Evolutionary conservation across 164 flowering plant genomes (phyloP).

Genomic region (Saururus chinensis): DNA sequence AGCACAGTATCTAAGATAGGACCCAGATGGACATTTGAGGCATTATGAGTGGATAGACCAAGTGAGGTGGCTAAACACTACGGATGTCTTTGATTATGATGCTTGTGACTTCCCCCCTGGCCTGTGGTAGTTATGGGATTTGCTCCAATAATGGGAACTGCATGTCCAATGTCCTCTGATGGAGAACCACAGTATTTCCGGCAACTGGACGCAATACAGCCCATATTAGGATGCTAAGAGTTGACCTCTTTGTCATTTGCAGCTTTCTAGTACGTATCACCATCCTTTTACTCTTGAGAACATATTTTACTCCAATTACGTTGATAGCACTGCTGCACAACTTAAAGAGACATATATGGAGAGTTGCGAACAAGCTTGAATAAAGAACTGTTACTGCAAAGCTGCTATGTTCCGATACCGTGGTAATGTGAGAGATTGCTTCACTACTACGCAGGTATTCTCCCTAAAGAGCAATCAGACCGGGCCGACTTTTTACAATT

Average conservation of each 20-base stretch:
- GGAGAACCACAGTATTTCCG: not conserved
- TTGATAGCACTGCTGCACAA: not conserved
- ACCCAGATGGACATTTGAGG: not conserved
- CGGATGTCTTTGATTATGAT: not conserved
- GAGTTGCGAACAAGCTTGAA: not conserved
- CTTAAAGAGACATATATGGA: not conserved
- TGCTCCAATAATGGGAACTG: not conserved
- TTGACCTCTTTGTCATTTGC: not conserved
- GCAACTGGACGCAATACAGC: not conserved
- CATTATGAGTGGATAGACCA: not conserved
- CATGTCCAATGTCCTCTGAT: not conserved
- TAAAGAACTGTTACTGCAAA: too few relatives aligned
- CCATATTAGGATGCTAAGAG: not conserved
- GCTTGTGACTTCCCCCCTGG: not conserved
- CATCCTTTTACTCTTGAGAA: not conserved
- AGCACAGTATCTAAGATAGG: not conserved
- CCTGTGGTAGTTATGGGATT: not conserved
- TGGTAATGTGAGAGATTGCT: too few relatives aligned
- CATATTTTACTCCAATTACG: not conserved
- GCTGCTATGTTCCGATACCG: too few relatives aligned
- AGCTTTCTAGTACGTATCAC: not conserved
- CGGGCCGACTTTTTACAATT: too few relatives aligned
- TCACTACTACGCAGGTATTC: too few relatives aligned
- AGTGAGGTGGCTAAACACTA: not conserved
- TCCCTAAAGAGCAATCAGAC: too few relatives aligned